phyloP scores from a whole-genome alignment of 2,329 filamentous ascomycete species.

The Stagonosporopsis cucurbitacearum region DNA sequence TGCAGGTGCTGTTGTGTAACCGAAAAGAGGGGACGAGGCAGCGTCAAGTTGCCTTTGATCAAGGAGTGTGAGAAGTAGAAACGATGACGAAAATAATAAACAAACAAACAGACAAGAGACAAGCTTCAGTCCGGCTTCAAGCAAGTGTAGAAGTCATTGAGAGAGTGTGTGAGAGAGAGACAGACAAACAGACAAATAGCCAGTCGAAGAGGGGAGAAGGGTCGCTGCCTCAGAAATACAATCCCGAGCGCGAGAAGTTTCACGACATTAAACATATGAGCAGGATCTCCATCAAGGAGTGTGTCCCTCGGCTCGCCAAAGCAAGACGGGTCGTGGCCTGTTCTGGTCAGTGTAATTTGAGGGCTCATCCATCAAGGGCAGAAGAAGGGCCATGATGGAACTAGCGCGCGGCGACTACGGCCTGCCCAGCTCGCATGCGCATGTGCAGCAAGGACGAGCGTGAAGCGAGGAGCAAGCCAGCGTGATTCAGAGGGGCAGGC shows the following conservation, averaged over 20 bases:
- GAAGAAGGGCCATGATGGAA: slow-evolving; percentile 7
- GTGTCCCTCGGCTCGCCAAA: slow-evolving; percentile 7
- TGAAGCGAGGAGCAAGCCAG: slow-evolving; percentile 20
- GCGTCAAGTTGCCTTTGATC: slow-evolving; percentile 20
- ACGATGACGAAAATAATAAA: slow-evolving; percentile 30
- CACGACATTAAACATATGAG: slow-evolving; percentile 34
- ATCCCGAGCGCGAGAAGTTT: slow-evolving; percentile 31
- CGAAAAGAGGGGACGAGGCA: slow-evolving; percentile 21
- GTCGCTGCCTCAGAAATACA: slow-evolving; percentile 22
- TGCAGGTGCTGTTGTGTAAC: slow-evolving; percentile 30
- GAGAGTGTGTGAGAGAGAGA: slow-evolving; percentile 5
- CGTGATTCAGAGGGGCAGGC: slow-evolving; percentile 14
- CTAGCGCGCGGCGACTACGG: slow-evolving; percentile 16
- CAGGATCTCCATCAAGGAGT: slow-evolving; percentile 40
- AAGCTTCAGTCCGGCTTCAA: slow-evolving; percentile 8
- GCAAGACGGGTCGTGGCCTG: slow-evolving; percentile 11
- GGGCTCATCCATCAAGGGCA: slow-evolving; percentile 12
- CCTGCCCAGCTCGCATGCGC: slow-evolving; percentile 9
- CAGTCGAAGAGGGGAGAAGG: slow-evolving; percentile 14
- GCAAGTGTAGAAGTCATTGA: slow-evolving; percentile 22
- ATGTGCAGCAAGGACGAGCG: slow-evolving; percentile 15
- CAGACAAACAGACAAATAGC: slow-evolving; percentile 17
- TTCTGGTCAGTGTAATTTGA: slow-evolving; percentile 19
- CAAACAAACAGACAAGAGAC: slow-evolving; percentile 22
- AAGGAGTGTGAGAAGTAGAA: slow-evolving; percentile 17